Conservation (phyloP, 108 stramenopile genomes). For the Stephanodiscus triporus region DNA sequence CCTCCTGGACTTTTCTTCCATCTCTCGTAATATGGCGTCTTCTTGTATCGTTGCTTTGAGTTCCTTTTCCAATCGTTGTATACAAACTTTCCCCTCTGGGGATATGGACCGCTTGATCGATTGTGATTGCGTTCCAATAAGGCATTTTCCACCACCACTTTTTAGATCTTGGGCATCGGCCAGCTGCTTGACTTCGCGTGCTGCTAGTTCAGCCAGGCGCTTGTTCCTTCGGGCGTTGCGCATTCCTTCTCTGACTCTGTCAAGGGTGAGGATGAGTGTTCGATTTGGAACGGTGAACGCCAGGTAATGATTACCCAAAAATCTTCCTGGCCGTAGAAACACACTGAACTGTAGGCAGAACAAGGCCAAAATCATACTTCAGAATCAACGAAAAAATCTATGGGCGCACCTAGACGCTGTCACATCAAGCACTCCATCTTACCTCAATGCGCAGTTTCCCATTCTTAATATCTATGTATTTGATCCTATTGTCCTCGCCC, state of each 20-base stretch:
- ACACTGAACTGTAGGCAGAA: conserved; percentile 41
- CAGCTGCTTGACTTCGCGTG: conserved; percentile 44
- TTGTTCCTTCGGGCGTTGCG: conserved; percentile 80
- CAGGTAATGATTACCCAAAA: conserved; percentile 85
- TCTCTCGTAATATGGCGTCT: conserved; percentile 29
- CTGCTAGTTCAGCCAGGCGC: conserved; percentile 53
- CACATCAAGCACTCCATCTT: conserved; percentile 3
- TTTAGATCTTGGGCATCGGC: conserved; percentile 4
- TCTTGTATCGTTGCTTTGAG: conserved; percentile 40
- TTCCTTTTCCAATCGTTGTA: conserved; percentile 43
- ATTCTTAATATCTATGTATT: conserved; percentile 74
- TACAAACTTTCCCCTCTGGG: conserved; percentile 36
- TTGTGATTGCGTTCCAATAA: conserved; percentile 13
- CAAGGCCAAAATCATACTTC: not conserved
- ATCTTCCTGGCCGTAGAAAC: conserved; percentile 81
- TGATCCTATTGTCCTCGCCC: conserved; percentile 81
- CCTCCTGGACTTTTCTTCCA: conserved; percentile 19
- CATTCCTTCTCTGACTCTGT: conserved; percentile 79
- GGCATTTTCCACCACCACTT: conserved; percentile 12
- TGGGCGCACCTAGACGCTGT: not conserved
- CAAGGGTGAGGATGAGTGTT: conserved; percentile 86
- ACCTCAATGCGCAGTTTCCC: conserved; percentile 84
- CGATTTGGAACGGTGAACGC: conserved; percentile 86
- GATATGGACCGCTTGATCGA: conserved; percentile 35
- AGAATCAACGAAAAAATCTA: not conserved